Base-by-base conservation (phyloP, 371 early-diverging fungal species). In the Funneliformis caledonium region DNA sequence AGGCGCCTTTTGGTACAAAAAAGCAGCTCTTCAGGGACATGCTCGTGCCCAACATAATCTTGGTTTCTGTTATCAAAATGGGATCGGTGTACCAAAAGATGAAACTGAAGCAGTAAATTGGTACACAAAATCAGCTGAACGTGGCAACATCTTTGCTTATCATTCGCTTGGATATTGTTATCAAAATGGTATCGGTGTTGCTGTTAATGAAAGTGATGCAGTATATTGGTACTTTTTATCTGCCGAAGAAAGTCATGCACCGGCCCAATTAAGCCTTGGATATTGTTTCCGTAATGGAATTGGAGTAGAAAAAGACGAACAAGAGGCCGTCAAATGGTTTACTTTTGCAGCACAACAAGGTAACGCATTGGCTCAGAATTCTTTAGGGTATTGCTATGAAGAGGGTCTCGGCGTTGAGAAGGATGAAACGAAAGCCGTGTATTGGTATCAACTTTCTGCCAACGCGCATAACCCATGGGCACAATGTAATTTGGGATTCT, bases 81-180 rank as follows among this genome's bases (percentile, higher is more conserved):
- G 95, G 12, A 91, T 91, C 74, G 96, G 95, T 12, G 91, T 96
- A 7, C 83, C 83, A 45, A 86, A 90, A 80, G 84, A 93, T 79
- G 86, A 92, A 50, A 83, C 82, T 33, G 87, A 88, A 80, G 97
- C 97, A 11, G 88, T 93, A 73, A 82, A 85, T 82, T 94, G 92
- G 92, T 95, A 89, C 83, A 86, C 86, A 73, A 88, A 89, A 70
- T 89, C 95, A 37, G 96, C 96, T 2, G 91, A 89, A 56, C 90
- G 90, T 47, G 94, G 93, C 33, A 93, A 95, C 78, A 89, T 93
- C 12, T 91, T 94, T 80, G 97, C 95, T 2, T 90, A 91, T 72
- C 95, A 95, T 73, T 94, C 94, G 2, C 88, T 97, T 48, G 98
- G 96, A 8, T 96, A 93, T 82, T 97, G 97, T 83, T 96, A 93